Percentiles rank a stretch among this genome's conserved stretches.
Conservation (phyloP, 148 eudicot genomes). For the Bassia scoparia region DNA sequence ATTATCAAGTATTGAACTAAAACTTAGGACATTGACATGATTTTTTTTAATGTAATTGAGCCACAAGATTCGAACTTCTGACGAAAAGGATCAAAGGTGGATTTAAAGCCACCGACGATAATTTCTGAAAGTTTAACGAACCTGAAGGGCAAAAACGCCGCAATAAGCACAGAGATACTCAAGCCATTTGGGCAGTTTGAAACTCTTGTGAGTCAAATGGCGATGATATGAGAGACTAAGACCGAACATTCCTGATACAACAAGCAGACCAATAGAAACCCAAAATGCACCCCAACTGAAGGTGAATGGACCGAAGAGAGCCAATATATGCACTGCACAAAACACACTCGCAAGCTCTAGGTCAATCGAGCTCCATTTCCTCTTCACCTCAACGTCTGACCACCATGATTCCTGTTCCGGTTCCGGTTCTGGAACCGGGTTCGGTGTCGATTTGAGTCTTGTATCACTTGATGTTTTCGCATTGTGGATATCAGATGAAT, state of each 20-base stretch:
- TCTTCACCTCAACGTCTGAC: constrained; percentile 53
- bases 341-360: constrained; percentile 35
- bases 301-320: constrained; percentile 53
- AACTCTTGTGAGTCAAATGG: constrained; percentile 60
- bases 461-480: background rate
- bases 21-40: no score
- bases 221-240: constrained; percentile 62
- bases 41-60: background rate
- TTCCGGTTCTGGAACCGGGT: constrained; percentile 15
- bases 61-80: no score
- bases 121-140: background rate
- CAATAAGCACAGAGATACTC: constrained; percentile 68
- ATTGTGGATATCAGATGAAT: constrained; percentile 12
- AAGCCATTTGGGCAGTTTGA: constrained; percentile 77
- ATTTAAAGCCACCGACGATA: no score
- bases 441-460: background rate
- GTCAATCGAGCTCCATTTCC: constrained; percentile 56
- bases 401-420: constrained; percentile 5
- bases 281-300: constrained; percentile 67
- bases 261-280: constrained; percentile 49
- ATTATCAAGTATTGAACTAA: no score
- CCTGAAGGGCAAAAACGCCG: constrained; percentile 75
- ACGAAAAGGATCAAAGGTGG: no score
- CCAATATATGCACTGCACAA: constrained; percentile 45
- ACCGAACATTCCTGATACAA: constrained; percentile 63